Base-by-base conservation (phyloP, 1,139 yeast species). In the Candida glucosophila region DNA sequence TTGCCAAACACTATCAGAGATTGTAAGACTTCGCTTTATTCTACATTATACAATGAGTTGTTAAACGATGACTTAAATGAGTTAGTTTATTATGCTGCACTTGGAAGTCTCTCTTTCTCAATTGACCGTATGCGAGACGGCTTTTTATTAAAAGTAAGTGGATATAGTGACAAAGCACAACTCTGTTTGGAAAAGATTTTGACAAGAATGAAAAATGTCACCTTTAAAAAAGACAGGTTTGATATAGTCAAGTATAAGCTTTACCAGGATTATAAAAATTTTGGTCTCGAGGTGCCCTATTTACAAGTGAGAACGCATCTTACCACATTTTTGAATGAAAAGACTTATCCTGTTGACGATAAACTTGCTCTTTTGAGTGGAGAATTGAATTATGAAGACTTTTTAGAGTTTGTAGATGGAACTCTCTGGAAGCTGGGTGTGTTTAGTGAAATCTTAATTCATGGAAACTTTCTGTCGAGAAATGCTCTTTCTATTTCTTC, bases 141-240 rank as follows among this genome's bases (percentile, higher is more conserved):
- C 1, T 46, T 86, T 24, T 68, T 71, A 21, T 47, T 90, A 21
- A 70, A 71, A 25, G 62, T 85, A 12, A 61, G 67, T 23, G 98
- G 98, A 2, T 90, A 80, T 52, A 83, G 81, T 41, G 90, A 90
- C 50, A 88, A 88, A 44, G 57, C 86, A 24, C 64, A 71, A 8
- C 67, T 67, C 6, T 61, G 88, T 26, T 53, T 85, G 21, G 68
- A 68, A 24, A 67, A 73, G 31, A 73, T 86, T 11, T 49, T 85
- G 26, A 55, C 58, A 10, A 70, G 70, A 14, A 44, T 86, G 24
- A 51, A 57, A 12, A 47, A 46, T 6, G 81, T 80, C 39, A 49
- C 60, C 19, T 77, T 85, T 2, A 57, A 57, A 19, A 55, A 55
- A 14, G 67, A 64, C 13, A 67, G 94, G 34, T 90, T 81, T 43